These are phyloP conservation scores for Plasmodium adleri DNA, from an alignment of 169 alveolate genomes.

Conservation along the genomic window DNA sequence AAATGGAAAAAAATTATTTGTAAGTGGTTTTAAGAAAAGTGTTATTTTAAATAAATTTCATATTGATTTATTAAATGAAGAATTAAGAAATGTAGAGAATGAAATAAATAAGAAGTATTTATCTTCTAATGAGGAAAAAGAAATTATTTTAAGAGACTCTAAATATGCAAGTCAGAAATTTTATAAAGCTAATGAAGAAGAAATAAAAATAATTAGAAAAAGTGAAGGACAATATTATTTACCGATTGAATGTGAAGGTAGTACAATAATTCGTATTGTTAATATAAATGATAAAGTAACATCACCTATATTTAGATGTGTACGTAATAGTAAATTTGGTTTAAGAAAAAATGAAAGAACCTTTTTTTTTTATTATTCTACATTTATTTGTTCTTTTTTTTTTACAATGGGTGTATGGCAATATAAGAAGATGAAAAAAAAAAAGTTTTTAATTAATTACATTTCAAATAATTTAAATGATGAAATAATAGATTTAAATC, in stretches of 20 bases:
- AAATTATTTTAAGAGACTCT: slow-evolving; percentile 21
- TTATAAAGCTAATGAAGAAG: slow-evolving; percentile 78
- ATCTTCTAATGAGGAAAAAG: slow-evolving; percentile 15
- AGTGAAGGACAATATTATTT: slow-evolving; percentile 78
- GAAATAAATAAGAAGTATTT: slow-evolving; percentile 37
- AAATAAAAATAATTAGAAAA: slow-evolving; percentile 75
- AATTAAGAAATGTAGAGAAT: slow-evolving; percentile 55
- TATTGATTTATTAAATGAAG: slow-evolving; percentile 68
- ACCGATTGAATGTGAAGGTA: slow-evolving; percentile 88
- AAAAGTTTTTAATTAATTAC: slow-evolving; percentile 80
- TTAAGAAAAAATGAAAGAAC: slow-evolving; percentile 87
- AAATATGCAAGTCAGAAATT: slow-evolving; percentile 82
- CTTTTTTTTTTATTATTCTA: slow-evolving; percentile 72
- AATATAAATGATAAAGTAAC: slow-evolving; percentile 82
- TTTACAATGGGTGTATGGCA: slow-evolving; percentile 89
- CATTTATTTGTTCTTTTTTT: slow-evolving; percentile 79
- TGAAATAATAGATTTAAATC: slow-evolving; percentile 62
- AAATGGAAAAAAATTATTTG: not conserved
- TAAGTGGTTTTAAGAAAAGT: not conserved
- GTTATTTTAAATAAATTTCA: slow-evolving; percentile 5
- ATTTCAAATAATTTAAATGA: slow-evolving; percentile 76
- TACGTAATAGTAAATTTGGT: slow-evolving; percentile 88
- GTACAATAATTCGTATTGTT: slow-evolving; percentile 86
- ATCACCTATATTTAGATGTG: slow-evolving; percentile 86
- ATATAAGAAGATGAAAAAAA: slow-evolving; percentile 85